A percentile compares a stretch with the other conserved stretches of the same genome.
Evolutionary conservation across 2,329 filamentous ascomycete species (phyloP).

Genomic region (Huntiella omanensis): DNA sequence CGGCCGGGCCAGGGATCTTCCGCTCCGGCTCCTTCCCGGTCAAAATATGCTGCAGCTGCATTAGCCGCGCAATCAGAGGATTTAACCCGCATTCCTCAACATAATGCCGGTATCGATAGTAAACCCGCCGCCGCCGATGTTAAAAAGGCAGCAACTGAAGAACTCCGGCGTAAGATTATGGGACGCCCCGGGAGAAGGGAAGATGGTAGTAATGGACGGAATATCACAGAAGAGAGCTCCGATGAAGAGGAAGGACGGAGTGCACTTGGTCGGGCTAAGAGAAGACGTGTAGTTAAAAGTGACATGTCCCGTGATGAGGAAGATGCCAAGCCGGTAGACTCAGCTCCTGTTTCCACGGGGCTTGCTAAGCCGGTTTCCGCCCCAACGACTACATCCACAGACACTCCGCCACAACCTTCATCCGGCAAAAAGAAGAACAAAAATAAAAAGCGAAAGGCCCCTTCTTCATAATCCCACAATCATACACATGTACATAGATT

Average conservation of each 20-base stretch:
- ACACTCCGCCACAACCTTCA: background rate
- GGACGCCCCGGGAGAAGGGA: constrained; percentile 2
- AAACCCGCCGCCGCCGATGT: background rate
- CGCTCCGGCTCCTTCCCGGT: background rate
- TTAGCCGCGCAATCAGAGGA: constrained; percentile 6
- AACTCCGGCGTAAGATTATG: constrained; percentile 10
- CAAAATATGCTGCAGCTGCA: constrained; percentile 5
- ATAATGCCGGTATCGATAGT: constrained; percentile 10
- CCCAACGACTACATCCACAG: too few relatives aligned
- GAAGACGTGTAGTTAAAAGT: background rate
- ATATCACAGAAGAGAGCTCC: constrained; percentile 5
- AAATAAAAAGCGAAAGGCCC: constrained; percentile 8
- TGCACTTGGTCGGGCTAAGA: constrained; percentile 8
- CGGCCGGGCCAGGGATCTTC: background rate
- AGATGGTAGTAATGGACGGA: background rate
- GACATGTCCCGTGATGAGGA: too few relatives aligned
- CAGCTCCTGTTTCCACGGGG: too few relatives aligned
- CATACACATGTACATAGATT: background rate
- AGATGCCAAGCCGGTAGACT: too few relatives aligned
- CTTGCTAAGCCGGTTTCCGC: too few relatives aligned
- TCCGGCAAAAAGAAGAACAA: constrained; percentile 7
- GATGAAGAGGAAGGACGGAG: constrained; percentile 10
- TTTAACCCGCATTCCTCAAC: constrained; percentile 5
- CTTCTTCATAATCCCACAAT: background rate
- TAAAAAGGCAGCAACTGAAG: constrained; percentile 6